phyloP scores from a whole-genome alignment of 768 basidiomycete genomes.

The Tricholoma terreum region DNA sequence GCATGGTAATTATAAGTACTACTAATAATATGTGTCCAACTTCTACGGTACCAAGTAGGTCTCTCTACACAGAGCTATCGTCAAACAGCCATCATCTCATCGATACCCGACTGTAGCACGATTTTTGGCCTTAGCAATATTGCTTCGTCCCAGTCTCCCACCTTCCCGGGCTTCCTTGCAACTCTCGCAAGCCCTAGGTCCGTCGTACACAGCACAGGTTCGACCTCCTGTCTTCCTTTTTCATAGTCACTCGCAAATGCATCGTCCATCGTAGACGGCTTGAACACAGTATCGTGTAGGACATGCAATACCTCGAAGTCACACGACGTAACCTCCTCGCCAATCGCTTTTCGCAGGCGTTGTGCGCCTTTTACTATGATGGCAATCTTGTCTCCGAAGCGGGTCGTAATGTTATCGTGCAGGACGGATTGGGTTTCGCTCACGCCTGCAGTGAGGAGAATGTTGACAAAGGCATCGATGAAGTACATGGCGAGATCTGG shows the following conservation, averaged over 20 bases:
- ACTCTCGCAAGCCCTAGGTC: conserved; percentile 49
- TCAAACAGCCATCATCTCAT: conserved; percentile 23
- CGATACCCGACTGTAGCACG: conserved; percentile 43
- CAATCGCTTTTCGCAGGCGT: conserved; percentile 53
- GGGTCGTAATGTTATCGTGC: conserved; percentile 35
- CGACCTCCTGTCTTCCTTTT: conserved; percentile 17
- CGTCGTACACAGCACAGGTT: conserved; percentile 51
- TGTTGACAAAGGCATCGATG: conserved; percentile 38
- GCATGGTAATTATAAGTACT: neutral
- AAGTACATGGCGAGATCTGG: conserved; percentile 35
- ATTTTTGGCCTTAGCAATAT: conserved; percentile 55
- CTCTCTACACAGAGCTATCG: neutral
- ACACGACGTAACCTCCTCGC: conserved; percentile 55
- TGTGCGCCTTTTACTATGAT: conserved; percentile 44
- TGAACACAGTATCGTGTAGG: conserved; percentile 39
- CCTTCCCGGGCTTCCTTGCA: conserved; percentile 36
- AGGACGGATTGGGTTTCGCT: conserved; percentile 27
- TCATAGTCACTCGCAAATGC: conserved; percentile 27
- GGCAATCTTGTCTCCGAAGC: conserved; percentile 42
- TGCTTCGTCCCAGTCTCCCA: conserved; percentile 45
- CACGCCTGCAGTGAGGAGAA: conserved; percentile 38
- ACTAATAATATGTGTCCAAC: neutral
- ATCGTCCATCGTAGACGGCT: conserved; percentile 44
- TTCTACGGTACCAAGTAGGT: neutral
- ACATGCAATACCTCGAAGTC: conserved; percentile 53